Conservation (phyloP, 768 basidiomycete species). For the Austroboletus eburneus region DNA sequence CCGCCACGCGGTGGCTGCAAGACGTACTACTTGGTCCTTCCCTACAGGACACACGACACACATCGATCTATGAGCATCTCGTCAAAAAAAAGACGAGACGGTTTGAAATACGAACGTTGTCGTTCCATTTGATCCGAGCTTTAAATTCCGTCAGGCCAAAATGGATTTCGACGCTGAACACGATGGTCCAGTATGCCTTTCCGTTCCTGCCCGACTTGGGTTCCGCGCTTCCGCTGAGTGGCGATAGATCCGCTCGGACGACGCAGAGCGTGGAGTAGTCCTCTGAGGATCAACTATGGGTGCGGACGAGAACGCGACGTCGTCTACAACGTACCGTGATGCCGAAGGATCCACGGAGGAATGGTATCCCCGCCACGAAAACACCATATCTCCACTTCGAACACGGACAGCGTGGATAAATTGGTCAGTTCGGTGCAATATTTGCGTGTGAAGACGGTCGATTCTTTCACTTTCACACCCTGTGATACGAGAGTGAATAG, state of each 20-base stretch:
- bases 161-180: slow-evolving; percentile 81
- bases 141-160: slow-evolving; percentile 81
- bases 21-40: slow-evolving; percentile 66
- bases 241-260: slow-evolving; percentile 74
- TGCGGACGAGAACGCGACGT: neutral
- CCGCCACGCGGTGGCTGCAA: neutral
- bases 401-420: slow-evolving; percentile 68
- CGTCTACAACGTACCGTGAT: slow-evolving; percentile 31
- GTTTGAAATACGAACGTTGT: slow-evolving; percentile 60
- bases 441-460: slow-evolving; percentile 75
- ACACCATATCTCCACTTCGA: slow-evolving; percentile 84
- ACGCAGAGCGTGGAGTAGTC: slow-evolving; percentile 74
- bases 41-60: slow-evolving; percentile 36
- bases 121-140: slow-evolving; percentile 79
- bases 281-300: slow-evolving; percentile 33
- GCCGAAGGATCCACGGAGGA: slow-evolving; percentile 71
- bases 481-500: slow-evolving; percentile 25
- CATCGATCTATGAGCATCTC: neutral
- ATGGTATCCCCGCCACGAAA: slow-evolving; percentile 68
- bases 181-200: slow-evolving; percentile 78
- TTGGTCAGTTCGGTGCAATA: slow-evolving; percentile 81
- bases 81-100: too few relatives aligned
- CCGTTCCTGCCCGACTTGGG: slow-evolving; percentile 60
- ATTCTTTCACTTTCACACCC: slow-evolving; percentile 76
- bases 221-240: slow-evolving; percentile 65